These are phyloP conservation scores for Aspergillus kassunensis DNA, from an alignment of 495 filamentous ascomycete genomes.

Conservation along the genomic window DNA sequence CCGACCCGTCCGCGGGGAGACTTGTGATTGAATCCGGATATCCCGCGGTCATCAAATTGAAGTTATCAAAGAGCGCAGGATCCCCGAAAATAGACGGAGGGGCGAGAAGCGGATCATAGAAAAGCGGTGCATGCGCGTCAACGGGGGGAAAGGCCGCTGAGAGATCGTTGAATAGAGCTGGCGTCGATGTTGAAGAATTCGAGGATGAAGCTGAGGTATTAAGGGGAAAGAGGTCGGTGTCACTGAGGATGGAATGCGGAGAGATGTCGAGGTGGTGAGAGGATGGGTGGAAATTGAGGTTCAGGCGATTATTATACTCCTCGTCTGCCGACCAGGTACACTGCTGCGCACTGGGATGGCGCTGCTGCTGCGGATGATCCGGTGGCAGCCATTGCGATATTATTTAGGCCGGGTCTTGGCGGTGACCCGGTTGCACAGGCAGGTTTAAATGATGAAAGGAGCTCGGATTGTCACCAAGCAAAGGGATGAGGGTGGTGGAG, in stretches of 20 bases:
- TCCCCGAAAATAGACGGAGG: neutral
- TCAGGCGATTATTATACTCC: neutral
- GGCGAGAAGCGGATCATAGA: conserved; percentile 6
- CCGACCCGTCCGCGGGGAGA: neutral
- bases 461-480: neutral
- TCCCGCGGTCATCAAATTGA: neutral
- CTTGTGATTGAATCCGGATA: conserved; percentile 4
- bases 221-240: neutral
- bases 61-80: neutral
- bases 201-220: conserved; percentile 2
- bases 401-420: conserved; percentile 14
- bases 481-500: neutral
- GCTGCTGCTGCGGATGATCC: conserved; percentile 8
- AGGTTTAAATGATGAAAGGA: neutral
- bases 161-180: conserved; percentile 2
- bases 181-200: neutral
- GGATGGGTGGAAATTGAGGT: neutral
- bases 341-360: conserved; percentile 2
- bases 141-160: conserved; percentile 14
- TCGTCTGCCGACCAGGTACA: conserved; percentile 2
- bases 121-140: conserved; percentile 4
- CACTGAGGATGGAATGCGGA: conserved; percentile 2
- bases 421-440: conserved; percentile 15
- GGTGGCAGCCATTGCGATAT: conserved; percentile 17
- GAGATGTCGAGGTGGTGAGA: conserved; percentile 1